Base-by-base conservation (phyloP, 202 grass and related monocot genomes). In the Carex sylvatica region DNA sequence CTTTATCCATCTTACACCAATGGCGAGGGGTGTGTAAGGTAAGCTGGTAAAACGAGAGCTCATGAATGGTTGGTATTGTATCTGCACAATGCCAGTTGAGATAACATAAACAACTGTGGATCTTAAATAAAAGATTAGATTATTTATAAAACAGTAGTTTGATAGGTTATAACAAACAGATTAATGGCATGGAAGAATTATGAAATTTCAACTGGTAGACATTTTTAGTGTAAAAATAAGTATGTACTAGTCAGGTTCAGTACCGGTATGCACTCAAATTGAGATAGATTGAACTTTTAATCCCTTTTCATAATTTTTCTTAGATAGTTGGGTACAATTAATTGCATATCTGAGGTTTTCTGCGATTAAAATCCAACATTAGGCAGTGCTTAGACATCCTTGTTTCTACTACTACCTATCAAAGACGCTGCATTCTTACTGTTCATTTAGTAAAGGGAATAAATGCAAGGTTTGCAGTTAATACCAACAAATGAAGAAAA, bases 1-100 rank as follows among this genome's bases (percentile, higher is more conserved):
- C 70, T 80, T 85, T 49, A 75, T 83, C 4, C 69, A 84, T 24
- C 46, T 80, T 63, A 83, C 70, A 85, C 69, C 67, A 23, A 40
- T 65, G 66, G 15, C 52, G 42, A 90, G 75, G 53, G 84, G 68
- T 30, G 61, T 87, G 65, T 87, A 84, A 1, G 80, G 77, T 53
- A 83, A 61, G 56, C 77, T 83, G 53, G 44, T 26, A n/a, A 74
- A 87, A 64, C 80, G 83, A 89, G 83, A 92, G 74, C 78, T 86
- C 80, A 86, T 88, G 60, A 86, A 83, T 61, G 26, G 15, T 66
- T 70, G 69, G n/a, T 89, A 89, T n/a, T 89, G 91, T 83, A 98
- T 78, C 96, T 98, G 90, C 61, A 88, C 79, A 83, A 38, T 30
- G 18, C 81, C 74, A 46, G 66, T 9, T 35, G 14, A 70, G 16